Conservation (phyloP, 1,284 basidiomycete species). For the Puccinia polysora region DNA sequence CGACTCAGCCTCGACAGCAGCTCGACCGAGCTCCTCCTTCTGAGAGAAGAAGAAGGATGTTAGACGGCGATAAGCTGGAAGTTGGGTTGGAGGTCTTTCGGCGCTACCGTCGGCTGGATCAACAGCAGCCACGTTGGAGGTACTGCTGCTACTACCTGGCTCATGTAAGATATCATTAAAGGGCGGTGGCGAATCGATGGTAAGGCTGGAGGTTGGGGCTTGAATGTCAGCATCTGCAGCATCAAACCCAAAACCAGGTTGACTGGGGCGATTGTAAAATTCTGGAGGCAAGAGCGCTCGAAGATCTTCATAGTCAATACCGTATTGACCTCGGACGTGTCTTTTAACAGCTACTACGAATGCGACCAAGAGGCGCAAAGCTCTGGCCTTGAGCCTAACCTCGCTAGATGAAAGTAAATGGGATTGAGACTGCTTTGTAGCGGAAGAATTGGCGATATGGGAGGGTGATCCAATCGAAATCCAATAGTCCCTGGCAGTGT, state of each 20-base stretch:
- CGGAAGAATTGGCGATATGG: not conserved
- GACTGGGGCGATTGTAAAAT: conserved; percentile 38
- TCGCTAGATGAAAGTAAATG: conserved; percentile 42
- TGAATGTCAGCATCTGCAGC: conserved; percentile 37
- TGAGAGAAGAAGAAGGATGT: conserved; percentile 44
- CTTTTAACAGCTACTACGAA: conserved; percentile 49
- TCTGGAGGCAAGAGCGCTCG: conserved; percentile 23
- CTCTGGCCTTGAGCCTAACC: conserved; percentile 47
- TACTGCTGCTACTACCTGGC: not conserved
- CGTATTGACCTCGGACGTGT: conserved; percentile 50
- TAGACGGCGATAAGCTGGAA: conserved; percentile 12
- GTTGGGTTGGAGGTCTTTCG: not conserved
- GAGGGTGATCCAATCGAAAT: conserved; percentile 47
- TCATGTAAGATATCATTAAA: not conserved
- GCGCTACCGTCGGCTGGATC: not conserved
- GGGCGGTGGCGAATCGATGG: not conserved
- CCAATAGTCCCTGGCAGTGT: conserved; percentile 48
- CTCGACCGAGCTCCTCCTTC: conserved; percentile 32
- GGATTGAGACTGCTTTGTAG: not conserved
- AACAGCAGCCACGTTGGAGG: not conserved
- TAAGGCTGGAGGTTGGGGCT: not conserved
- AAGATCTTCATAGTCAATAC: conserved; percentile 49
- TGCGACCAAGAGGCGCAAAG: conserved; percentile 47
- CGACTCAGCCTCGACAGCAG: not conserved
- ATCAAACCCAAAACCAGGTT: conserved; percentile 40